Evolutionary conservation across 345 rosid species (phyloP).

Genomic region (Salix koriyanagi): DNA sequence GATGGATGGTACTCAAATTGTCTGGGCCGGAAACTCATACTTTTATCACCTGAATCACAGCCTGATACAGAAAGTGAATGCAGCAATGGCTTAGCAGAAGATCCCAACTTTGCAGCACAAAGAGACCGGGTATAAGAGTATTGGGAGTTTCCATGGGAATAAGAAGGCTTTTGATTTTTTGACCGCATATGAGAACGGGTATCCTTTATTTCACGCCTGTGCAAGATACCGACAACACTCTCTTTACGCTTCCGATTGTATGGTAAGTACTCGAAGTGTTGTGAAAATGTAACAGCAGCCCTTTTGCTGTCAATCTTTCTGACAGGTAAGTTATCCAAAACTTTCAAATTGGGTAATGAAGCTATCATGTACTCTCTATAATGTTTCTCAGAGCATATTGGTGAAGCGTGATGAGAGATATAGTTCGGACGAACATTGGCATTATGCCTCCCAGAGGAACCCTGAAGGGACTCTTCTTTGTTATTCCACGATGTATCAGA

Average conservation of each 20-base stretch:
- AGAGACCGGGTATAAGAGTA: slow-evolving; percentile 66
- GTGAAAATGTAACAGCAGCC: slow-evolving; percentile 49
- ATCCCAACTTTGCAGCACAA: slow-evolving; percentile 84
- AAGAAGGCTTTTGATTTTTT: slow-evolving; percentile 27
- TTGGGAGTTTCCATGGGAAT: slow-evolving; percentile 45
- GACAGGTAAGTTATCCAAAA: slow-evolving; percentile 66
- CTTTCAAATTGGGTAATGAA: slow-evolving; percentile 67
- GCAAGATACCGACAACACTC: slow-evolving; percentile 60
- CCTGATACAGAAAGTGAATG: slow-evolving; percentile 57
- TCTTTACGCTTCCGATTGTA: slow-evolving; percentile 68
- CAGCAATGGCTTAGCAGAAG: slow-evolving; percentile 72
- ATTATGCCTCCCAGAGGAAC: slow-evolving; percentile 31
- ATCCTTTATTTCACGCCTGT: slow-evolving; percentile 69
- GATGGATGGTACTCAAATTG: slow-evolving; percentile 96
- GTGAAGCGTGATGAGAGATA: slow-evolving; percentile 62
- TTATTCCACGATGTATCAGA: slow-evolving; percentile 25
- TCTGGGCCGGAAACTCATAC: slow-evolving; percentile 64
- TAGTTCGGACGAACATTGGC: slow-evolving; percentile 51
- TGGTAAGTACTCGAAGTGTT: slow-evolving; percentile 70
- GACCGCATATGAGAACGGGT: slow-evolving; percentile 16
- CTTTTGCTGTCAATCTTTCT: slow-evolving; percentile 64
- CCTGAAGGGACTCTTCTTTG: slow-evolving; percentile 34
- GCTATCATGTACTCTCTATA: slow-evolving; percentile 83
- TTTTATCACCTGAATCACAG: slow-evolving; percentile 37
- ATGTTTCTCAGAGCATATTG: slow-evolving; percentile 81